A percentile compares a stretch with the other conserved stretches of the same genome.
These are phyloP conservation scores for Picea engelmannii DNA, from an alignment of 83 land plant species.

Conservation along the genomic window DNA sequence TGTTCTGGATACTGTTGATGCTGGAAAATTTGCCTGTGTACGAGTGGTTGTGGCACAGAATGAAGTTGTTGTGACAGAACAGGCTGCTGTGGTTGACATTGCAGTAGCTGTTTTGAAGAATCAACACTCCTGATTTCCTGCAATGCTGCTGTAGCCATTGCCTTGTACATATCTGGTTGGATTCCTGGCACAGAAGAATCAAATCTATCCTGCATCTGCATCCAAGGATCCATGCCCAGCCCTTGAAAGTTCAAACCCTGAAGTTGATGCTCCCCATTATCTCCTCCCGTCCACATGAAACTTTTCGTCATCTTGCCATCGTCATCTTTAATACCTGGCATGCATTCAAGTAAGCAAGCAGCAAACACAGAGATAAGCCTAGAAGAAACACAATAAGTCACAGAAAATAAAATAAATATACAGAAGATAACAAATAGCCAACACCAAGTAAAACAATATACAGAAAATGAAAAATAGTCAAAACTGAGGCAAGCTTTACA, in stretches of 20 bases:
- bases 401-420: no score
- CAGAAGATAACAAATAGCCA: no score
- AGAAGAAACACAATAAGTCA: no score
- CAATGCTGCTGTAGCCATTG: conserved; percentile 33
- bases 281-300: conserved; percentile 43
- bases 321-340: not conserved
- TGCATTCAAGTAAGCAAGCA: not conserved
- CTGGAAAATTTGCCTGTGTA: conserved; percentile 24
- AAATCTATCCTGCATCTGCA: conserved; percentile 35
- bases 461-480: no score
- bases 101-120: conserved; percentile 32
- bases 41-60: conserved; percentile 7
- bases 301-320: not conserved
- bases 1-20: not conserved
- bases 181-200: conserved; percentile 28
- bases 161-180: conserved; percentile 42
- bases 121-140: conserved; percentile 30
- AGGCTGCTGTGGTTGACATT: conserved; percentile 25
- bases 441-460: no score
- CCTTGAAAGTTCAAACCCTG: conserved; percentile 35
- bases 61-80: conserved; percentile 7
- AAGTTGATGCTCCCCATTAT: conserved; percentile 28
- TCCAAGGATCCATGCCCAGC: conserved; percentile 44
- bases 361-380: no score
- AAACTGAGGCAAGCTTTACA: no score